A percentile compares a stretch with the other conserved stretches of the same genome.
Evolutionary conservation across 2,329 filamentous ascomycete species (phyloP).

Genomic region (Canariomyces notabilis): DNA sequence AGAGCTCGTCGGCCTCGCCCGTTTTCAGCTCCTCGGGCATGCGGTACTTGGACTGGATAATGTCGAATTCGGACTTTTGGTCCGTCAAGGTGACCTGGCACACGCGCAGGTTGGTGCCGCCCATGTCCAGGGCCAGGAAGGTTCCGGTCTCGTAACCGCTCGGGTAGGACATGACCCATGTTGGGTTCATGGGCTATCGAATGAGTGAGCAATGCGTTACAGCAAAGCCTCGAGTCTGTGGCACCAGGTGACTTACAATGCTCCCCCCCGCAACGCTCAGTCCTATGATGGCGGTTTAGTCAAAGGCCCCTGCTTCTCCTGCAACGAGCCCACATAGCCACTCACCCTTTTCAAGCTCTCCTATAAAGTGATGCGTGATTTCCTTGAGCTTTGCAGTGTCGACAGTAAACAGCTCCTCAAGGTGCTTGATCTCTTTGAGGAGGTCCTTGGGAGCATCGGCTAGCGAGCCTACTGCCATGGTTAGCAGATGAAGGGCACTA

Average conservation of each 20-base stretch:
- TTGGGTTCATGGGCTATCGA: constrained; percentile 87
- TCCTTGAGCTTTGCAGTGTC: constrained; percentile 75
- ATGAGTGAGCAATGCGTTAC: constrained; percentile 11
- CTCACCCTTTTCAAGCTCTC: constrained; percentile 78
- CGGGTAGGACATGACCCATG: constrained; percentile 89
- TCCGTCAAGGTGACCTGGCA: constrained; percentile 88
- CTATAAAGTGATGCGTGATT: constrained; percentile 84
- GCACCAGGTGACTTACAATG: constrained; percentile 61
- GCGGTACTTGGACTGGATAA: constrained; percentile 92
- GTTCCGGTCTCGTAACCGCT: constrained; percentile 83
- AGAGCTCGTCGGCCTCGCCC: constrained; percentile 76
- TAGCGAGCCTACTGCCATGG: constrained; percentile 65
- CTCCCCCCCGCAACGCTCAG: constrained; percentile 82
- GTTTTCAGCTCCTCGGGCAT: constrained; percentile 92
- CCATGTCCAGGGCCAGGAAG: constrained; percentile 89
- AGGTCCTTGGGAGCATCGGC: constrained; percentile 85
- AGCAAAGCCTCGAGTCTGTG: no score
- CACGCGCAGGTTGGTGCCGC: constrained; percentile 90
- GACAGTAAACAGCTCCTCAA: constrained; percentile 82
- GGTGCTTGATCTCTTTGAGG: constrained; percentile 68
- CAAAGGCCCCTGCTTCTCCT: not conserved
- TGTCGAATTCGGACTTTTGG: constrained; percentile 84
- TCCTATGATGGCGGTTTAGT: constrained; percentile 44
- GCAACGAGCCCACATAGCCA: constrained; percentile 9
- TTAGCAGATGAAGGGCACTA: constrained; percentile 16